Evolutionary conservation across 192 early-diverging fungal species (phyloP).

Genomic region (Podila minutissima): DNA sequence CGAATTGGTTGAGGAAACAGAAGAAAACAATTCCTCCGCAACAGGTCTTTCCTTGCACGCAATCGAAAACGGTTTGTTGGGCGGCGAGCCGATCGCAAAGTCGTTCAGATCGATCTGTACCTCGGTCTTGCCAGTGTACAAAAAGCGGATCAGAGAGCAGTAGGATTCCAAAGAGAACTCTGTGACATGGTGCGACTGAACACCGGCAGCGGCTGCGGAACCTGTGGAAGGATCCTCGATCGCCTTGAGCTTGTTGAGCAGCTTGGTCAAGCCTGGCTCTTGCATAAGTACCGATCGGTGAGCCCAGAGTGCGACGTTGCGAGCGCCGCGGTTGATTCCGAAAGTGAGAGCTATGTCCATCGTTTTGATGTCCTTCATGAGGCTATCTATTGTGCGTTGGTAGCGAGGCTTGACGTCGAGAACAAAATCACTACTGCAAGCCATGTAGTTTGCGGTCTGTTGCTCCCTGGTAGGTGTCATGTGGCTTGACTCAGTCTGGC

Average conservation of each 20-base stretch:
- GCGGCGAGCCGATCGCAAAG: background rate
- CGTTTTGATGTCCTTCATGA: slow-evolving; percentile 6
- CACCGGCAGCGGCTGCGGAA: background rate
- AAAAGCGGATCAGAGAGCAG: background rate
- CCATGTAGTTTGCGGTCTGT: too few species aligned
- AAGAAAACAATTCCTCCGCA: background rate
- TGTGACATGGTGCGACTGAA: background rate
- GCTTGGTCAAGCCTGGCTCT: background rate
- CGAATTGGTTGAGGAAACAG: background rate
- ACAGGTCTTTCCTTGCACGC: too few species aligned
- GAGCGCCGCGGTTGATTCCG: background rate
- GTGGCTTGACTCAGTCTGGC: too few species aligned
- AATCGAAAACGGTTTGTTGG: background rate
- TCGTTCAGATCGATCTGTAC: background rate
- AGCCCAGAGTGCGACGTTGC: background rate
- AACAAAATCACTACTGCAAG: too few species aligned
- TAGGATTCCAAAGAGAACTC: background rate
- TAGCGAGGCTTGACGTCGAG: slow-evolving; percentile 11
- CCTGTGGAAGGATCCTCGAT: background rate
- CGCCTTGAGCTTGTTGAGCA: background rate
- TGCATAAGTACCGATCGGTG: background rate
- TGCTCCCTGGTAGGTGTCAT: too few species aligned
- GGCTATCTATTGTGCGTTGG: background rate
- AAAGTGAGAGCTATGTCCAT: background rate
- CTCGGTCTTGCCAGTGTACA: background rate